Evolutionary conservation across 2,329 filamentous ascomycete species (phyloP).

Genomic region (Paecilomyces sp.): DNA sequence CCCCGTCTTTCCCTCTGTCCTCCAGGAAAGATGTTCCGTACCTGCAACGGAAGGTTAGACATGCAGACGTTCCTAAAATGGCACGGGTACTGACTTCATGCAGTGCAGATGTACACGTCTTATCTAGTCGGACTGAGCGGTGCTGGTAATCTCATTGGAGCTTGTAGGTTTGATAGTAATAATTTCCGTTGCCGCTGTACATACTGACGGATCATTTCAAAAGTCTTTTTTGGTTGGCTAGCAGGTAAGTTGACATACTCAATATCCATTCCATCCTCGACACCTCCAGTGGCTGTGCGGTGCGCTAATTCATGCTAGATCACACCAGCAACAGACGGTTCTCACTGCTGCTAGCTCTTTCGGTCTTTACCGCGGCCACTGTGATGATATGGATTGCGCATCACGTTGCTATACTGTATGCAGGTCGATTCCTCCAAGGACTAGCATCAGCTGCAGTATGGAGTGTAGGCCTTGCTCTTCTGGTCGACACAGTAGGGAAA

Average conservation of each 20-base stretch:
- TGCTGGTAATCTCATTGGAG: background rate
- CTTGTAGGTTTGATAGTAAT: background rate
- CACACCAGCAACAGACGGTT: conserved; percentile 43
- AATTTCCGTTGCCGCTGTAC: background rate
- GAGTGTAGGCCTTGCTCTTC: conserved; percentile 53
- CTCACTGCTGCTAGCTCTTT: conserved; percentile 52
- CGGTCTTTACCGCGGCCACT: conserved; percentile 47
- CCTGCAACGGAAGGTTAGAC: background rate
- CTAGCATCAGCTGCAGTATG: conserved; percentile 53
- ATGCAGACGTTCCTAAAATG: background rate
- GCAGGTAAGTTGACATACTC: background rate
- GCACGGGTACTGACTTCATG: background rate
- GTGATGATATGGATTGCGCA: conserved; percentile 47
- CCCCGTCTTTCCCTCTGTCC: background rate
- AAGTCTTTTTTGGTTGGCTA: background rate
- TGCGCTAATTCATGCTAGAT: conserved; percentile 43
- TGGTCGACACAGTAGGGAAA: conserved; percentile 52
- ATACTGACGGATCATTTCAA: background rate
- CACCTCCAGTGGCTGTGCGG: background rate
- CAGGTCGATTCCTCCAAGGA: conserved; percentile 52
- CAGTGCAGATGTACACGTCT: background rate
- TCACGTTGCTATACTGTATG: conserved; percentile 39
- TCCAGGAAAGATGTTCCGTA: background rate
- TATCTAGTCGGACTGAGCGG: background rate
- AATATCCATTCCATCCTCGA: background rate